These are phyloP conservation scores for Yamadazyma pseudoaaseri DNA, from an alignment of 1,139 yeast genomes.

Conservation along the genomic window DNA sequence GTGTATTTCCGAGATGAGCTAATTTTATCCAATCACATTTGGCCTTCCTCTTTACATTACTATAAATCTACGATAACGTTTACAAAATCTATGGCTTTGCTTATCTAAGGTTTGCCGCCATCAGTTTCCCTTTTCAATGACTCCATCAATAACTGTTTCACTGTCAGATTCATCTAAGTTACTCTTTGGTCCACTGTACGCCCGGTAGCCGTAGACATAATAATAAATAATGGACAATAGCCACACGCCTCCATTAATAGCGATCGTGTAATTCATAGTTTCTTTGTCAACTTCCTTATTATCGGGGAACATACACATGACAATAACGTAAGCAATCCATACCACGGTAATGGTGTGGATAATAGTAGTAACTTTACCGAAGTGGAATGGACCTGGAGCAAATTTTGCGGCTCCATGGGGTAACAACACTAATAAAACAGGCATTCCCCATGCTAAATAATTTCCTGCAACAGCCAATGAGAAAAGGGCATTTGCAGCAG, in stretches of 20 bases:
- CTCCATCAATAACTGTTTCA: slow-evolving; percentile 2
- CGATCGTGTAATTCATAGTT: slow-evolving; percentile 38
- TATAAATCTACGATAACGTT: no score
- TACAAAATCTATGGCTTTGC: no score
- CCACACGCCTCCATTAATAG: slow-evolving; percentile 38
- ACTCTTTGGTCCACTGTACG: slow-evolving; percentile 37
- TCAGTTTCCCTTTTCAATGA: background rate
- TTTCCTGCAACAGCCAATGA: slow-evolving; percentile 50
- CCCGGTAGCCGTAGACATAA: slow-evolving; percentile 27
- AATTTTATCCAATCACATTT: no score
- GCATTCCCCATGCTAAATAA: slow-evolving; percentile 40
- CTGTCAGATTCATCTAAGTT: slow-evolving; percentile 18
- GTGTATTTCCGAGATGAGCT: no score
- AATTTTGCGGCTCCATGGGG: slow-evolving; percentile 46
- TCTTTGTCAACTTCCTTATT: slow-evolving; percentile 23
- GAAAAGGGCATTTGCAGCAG: slow-evolving; percentile 58
- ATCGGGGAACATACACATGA: slow-evolving; percentile 42
- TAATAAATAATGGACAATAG: slow-evolving; percentile 26
- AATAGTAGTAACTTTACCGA: slow-evolving; percentile 48
- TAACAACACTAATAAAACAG: slow-evolving; percentile 38
- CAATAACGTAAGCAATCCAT: slow-evolving; percentile 32
- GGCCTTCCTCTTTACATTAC: no score
- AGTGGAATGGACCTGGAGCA: slow-evolving; percentile 62
- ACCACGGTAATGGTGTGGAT: slow-evolving; percentile 23
- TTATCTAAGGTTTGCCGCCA: no score